phyloP scores from a whole-genome alignment of 352 stramenopile genomes.

The Phytophthora uliginosa region DNA sequence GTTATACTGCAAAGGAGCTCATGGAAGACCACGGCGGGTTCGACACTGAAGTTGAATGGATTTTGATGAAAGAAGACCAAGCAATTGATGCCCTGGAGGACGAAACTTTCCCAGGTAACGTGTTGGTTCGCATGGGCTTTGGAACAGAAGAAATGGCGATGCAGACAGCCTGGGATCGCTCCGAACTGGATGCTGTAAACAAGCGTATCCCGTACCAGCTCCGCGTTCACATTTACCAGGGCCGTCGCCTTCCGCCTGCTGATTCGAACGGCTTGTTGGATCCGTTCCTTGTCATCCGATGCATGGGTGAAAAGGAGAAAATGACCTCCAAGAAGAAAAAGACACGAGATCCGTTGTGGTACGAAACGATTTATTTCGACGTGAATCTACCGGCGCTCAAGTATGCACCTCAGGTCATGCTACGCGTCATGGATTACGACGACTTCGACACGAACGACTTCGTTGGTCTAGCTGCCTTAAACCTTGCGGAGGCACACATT shows the following conservation, averaged over 20 bases:
- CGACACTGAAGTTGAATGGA: conserved; percentile 66
- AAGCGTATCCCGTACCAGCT: conserved; percentile 87
- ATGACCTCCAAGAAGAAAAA: conserved; percentile 79
- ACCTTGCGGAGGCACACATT: conserved; percentile 79
- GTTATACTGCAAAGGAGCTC: conserved; percentile 84
- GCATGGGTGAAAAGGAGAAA: conserved; percentile 85
- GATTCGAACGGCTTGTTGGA: conserved; percentile 90
- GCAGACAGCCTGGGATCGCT: conserved; percentile 60
- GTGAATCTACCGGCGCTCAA: conserved; percentile 83
- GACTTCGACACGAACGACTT: conserved; percentile 83
- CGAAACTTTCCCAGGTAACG: conserved; percentile 86
- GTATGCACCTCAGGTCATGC: conserved; percentile 82
- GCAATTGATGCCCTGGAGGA: conserved; percentile 82
- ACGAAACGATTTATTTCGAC: conserved; percentile 91
- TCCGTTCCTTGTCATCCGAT: conserved; percentile 84
- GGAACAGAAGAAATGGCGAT: conserved; percentile 77
- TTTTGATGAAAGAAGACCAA: conserved; percentile 86
- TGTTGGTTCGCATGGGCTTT: conserved; percentile 84
- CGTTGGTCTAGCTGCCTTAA: conserved; percentile 66
- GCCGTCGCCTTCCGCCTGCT: conserved; percentile 75
- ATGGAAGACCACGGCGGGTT: conserved; percentile 68
- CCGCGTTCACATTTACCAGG: conserved; percentile 89
- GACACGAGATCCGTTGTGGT: conserved; percentile 88
- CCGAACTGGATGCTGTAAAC: conserved; percentile 70
- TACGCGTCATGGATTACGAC: conserved; percentile 87